A percentile compares a stretch with the other conserved stretches of the same genome.
Conservation (phyloP, 306 rosid species). For the Malus sylvestris region DNA sequence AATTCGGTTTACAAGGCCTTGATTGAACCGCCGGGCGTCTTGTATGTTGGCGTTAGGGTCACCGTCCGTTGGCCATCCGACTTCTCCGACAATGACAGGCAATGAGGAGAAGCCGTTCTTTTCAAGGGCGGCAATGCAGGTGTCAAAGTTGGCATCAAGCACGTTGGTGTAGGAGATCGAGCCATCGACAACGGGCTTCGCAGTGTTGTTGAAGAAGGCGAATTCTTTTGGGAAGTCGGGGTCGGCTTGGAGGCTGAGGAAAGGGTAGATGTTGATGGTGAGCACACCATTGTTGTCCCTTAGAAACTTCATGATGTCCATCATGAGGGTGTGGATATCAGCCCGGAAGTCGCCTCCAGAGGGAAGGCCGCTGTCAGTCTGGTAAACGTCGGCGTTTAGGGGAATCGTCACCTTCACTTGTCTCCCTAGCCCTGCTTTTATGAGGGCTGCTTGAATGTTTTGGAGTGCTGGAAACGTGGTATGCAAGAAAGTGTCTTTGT, state of each 20-base stretch:
- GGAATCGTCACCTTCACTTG: constrained; percentile 90
- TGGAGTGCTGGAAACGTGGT: constrained; percentile 78
- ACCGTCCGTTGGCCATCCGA: constrained; percentile 98
- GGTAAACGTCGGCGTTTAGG: constrained; percentile 85
- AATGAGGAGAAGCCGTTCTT: constrained; percentile 64
- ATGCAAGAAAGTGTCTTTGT: constrained; percentile 49
- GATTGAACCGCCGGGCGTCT: constrained; percentile 66
- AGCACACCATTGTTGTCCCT: constrained; percentile 51
- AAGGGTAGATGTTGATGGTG: constrained; percentile 88
- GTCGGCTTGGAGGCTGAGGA: constrained; percentile 89
- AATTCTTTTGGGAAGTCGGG: constrained; percentile 85
- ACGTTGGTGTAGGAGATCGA: constrained; percentile 73
- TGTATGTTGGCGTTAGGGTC: constrained; percentile 48
- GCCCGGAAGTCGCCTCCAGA: constrained; percentile 81
- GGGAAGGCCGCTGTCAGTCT: constrained; percentile 58
- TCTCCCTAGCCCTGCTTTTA: constrained; percentile 76
- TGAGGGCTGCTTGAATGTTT: constrained; percentile 86
- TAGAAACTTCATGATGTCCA: constrained; percentile 63
- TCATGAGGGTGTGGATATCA: constrained; percentile 56
- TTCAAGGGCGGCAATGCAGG: constrained; percentile 75
- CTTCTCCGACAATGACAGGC: constrained; percentile 79
- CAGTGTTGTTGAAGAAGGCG: constrained; percentile 72
- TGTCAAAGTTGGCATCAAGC: constrained; percentile 86
- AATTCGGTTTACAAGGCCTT: constrained; percentile 59
- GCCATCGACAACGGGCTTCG: constrained; percentile 79